Evolutionary conservation across 2,329 filamentous ascomycete genomes (phyloP).

Genomic region (Talaromyces sp.): DNA sequence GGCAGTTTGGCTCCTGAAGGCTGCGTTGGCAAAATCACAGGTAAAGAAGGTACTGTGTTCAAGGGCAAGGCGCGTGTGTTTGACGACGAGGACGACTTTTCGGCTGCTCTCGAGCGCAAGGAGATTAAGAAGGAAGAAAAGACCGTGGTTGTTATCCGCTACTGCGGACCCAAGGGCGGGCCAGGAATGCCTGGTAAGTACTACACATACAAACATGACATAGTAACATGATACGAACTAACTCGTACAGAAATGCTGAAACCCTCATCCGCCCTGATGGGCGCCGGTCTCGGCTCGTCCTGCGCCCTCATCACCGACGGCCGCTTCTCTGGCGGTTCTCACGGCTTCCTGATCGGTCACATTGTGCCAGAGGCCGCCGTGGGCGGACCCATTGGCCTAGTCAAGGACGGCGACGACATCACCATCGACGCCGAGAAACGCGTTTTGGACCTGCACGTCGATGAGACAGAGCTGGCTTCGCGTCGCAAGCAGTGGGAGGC

Average conservation of each 20-base stretch:
- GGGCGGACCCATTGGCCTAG: slow-evolving; percentile 77
- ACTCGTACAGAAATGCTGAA: slow-evolving; percentile 66
- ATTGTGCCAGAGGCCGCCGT: slow-evolving; percentile 83
- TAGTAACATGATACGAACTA: no score
- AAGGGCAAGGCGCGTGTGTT: slow-evolving; percentile 66
- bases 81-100: slow-evolving; percentile 65
- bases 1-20: slow-evolving; percentile 65
- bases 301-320: slow-evolving; percentile 70
- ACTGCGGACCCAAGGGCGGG: slow-evolving; percentile 67
- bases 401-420: slow-evolving; percentile 74
- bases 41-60: slow-evolving; percentile 66
- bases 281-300: slow-evolving; percentile 63
- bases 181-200: slow-evolving; percentile 58
- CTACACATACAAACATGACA: no score
- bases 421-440: slow-evolving; percentile 75
- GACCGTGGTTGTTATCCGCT: slow-evolving; percentile 70
- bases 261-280: slow-evolving; percentile 67
- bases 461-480: slow-evolving; percentile 57
- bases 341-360: slow-evolving; percentile 84
- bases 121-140: slow-evolving; percentile 72
- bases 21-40: slow-evolving; percentile 70
- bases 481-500: slow-evolving; percentile 57
- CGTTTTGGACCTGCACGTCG: slow-evolving; percentile 60
- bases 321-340: slow-evolving; percentile 60
- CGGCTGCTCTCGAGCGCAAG: slow-evolving; percentile 59